Percentiles rank a stretch among this genome's conserved stretches.
Conservation (phyloP, 225 moss, liverwort and hornwort genomes). For the Takakia lepidozioides region DNA sequence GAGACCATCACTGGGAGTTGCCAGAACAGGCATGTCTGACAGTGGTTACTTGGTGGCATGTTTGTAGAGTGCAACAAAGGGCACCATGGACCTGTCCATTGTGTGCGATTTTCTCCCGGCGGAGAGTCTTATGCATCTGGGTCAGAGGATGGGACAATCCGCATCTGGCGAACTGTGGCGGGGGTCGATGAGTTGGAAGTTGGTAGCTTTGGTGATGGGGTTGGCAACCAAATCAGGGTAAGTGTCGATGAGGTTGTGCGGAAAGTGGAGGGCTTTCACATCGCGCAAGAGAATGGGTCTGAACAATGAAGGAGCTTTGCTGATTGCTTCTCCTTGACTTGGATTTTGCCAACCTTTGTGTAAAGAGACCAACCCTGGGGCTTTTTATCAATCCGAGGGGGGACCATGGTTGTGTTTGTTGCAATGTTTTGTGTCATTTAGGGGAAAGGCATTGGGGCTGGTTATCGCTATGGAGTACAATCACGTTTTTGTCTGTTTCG, state of each 20-base stretch:
- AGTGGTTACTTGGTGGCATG: too few relatives aligned
- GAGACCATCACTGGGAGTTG: too few relatives aligned
- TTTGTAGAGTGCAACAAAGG: constrained; percentile 99
- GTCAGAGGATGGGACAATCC: constrained; percentile 96
- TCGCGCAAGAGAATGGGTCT: constrained; percentile 40
- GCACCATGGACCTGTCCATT: constrained; percentile 96
- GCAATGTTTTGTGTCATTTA: too few relatives aligned
- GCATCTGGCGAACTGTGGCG: constrained; percentile 88
- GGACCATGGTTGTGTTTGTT: too few relatives aligned
- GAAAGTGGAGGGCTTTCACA: constrained; percentile 96
- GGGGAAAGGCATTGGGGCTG: too few relatives aligned
- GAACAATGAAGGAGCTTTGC: constrained; percentile 17
- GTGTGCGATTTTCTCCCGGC: constrained; percentile 95
- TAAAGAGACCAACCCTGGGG: too few relatives aligned
- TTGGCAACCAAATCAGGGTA: constrained; percentile 65
- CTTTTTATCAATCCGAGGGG: too few relatives aligned
- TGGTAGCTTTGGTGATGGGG: constrained; percentile 34
- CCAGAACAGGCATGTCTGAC: too few relatives aligned
- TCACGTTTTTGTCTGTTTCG: too few relatives aligned
- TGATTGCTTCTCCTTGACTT: not conserved
- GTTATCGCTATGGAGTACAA: too few relatives aligned
- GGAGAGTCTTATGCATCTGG: constrained; percentile 99
- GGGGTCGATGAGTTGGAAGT: constrained; percentile 65
- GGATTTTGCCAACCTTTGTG: not conserved
- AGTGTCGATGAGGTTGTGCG: constrained; percentile 81